phyloP scores from a whole-genome alignment of 176 grass and related monocot species.

The Metroxylon sagu region DNA sequence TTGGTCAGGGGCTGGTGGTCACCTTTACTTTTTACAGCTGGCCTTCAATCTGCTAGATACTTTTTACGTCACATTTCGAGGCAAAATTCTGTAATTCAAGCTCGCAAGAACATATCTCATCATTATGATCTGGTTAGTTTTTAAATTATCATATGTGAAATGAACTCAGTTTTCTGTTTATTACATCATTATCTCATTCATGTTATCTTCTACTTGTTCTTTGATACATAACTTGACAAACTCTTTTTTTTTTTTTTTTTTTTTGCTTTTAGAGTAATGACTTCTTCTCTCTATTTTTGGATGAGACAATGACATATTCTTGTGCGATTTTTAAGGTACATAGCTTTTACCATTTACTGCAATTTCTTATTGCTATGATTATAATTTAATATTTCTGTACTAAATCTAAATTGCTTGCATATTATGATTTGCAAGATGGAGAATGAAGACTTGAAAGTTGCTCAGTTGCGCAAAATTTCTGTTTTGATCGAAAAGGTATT shows the following conservation, averaged over 20 bases:
- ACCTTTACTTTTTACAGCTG: slow-evolving; percentile 63
- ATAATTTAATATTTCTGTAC: too few relatives aligned
- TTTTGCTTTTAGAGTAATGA: slow-evolving; percentile 46
- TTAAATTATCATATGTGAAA: background rate
- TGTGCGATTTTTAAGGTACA: slow-evolving; percentile 62
- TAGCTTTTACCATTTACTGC: background rate
- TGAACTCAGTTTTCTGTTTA: background rate
- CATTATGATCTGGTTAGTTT: slow-evolving; percentile 79
- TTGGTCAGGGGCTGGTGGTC: slow-evolving; percentile 79
- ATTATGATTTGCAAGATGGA: slow-evolving; percentile 39
- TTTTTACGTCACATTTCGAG: slow-evolving; percentile 61
- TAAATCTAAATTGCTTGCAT: background rate
- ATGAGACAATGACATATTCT: slow-evolving; percentile 85
- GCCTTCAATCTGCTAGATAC: slow-evolving; percentile 67
- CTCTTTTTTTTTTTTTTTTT: background rate
- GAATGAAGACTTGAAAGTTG: slow-evolving; percentile 62
- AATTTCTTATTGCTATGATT: too few relatives aligned
- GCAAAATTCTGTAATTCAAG: slow-evolving; percentile 68
- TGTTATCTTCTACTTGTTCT: background rate
- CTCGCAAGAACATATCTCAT: slow-evolving; percentile 72
- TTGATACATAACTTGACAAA: background rate
- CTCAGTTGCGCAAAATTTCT: slow-evolving; percentile 59
- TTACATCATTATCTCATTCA: background rate
- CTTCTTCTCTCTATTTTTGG: slow-evolving; percentile 77
- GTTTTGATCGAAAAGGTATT: slow-evolving; percentile 80